Evolutionary conservation across 768 basidiomycete genomes (phyloP), one percentile per base, ranked within the genome.

Genomic region (Pleurotus ostreatus): DNA sequence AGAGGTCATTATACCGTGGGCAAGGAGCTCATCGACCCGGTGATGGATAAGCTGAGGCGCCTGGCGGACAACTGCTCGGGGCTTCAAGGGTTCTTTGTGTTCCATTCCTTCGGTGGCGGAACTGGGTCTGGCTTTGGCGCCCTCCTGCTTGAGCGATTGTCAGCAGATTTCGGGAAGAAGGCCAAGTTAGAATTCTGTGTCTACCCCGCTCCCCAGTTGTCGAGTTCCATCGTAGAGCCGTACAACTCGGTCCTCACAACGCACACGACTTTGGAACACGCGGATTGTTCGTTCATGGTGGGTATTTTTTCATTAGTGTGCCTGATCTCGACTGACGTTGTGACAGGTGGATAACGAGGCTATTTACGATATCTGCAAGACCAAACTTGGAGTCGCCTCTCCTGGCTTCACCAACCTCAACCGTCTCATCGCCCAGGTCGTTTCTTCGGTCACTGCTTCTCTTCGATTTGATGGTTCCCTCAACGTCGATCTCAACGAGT

Each of bases 61-160:
- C 84, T 99, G 54, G 89, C 96, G 55, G 96, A 99, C 73, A 95
- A 95, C 80, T 98, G 96, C 78, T 81, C 83, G 55, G 96, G 96
- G 66, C 86, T 98, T 22, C 96, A 98, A 73, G 96, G 96, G 60
- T 99, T 98, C 82, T 98, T 98, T 70, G 94, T 97, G 64, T 98
- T 98, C 88, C 96, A 98, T 80, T 99, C 96, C 49, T 98, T 99
- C 71, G 96, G 96, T 71, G 96, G 96, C 68, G 96, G 96, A 73
- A 98, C 96, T 61, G 96, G 96, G 60, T 99, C 96, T 58, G 96
- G 96, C 62, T 96, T 99, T 69, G 96, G 96, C 66, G 94, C 96
- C 52, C 85, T 98, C 62, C 83, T 98, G 52, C 85, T 99, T 59
- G 96, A 98, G 76, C 86, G 91, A 62, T 85, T 99, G 53, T 95